Percentiles rank a stretch among this genome's conserved stretches.
Evolutionary conservation across 441 rosid genomes (phyloP).

Genomic region (Jatropha podagrica): DNA sequence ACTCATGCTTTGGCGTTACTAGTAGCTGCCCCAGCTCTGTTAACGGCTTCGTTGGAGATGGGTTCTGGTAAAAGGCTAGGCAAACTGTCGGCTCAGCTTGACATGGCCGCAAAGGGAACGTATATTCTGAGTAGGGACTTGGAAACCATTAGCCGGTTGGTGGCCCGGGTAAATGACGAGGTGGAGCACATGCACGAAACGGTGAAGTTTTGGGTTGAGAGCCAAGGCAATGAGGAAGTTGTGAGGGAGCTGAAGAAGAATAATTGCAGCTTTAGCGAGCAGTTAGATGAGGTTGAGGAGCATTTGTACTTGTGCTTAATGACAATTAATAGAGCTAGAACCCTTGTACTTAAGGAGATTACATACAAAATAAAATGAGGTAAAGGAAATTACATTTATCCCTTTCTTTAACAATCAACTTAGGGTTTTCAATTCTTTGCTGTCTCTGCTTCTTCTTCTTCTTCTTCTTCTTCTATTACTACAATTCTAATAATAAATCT

Average conservation of each 20-base stretch:
- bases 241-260: slow-evolving; percentile 43
- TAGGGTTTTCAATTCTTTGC: no score
- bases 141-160: slow-evolving; percentile 67
- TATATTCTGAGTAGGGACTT: slow-evolving; percentile 64
- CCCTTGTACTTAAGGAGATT: slow-evolving; percentile 28
- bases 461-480: no score
- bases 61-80: slow-evolving; percentile 39
- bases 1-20: slow-evolving; percentile 68
- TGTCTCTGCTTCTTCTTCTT: no score
- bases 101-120: slow-evolving; percentile 68
- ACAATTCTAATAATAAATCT: no score
- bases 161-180: slow-evolving; percentile 60
- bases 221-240: slow-evolving; percentile 47
- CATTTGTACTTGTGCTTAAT: slow-evolving; percentile 75
- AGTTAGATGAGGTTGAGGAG: slow-evolving; percentile 76
- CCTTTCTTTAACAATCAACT: no score
- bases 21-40: slow-evolving; percentile 53
- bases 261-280: slow-evolving; percentile 50
- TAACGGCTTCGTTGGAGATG: slow-evolving; percentile 37
- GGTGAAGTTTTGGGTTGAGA: slow-evolving; percentile 53
- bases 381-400: no score
- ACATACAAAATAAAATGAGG: no score
- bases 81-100: slow-evolving; percentile 43
- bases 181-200: slow-evolving; percentile 48
- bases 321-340: slow-evolving; percentile 74